These are phyloP conservation scores for Colletotrichum agaves DNA, from an alignment of 2,329 filamentous ascomycete genomes.

Conservation along the genomic window DNA sequence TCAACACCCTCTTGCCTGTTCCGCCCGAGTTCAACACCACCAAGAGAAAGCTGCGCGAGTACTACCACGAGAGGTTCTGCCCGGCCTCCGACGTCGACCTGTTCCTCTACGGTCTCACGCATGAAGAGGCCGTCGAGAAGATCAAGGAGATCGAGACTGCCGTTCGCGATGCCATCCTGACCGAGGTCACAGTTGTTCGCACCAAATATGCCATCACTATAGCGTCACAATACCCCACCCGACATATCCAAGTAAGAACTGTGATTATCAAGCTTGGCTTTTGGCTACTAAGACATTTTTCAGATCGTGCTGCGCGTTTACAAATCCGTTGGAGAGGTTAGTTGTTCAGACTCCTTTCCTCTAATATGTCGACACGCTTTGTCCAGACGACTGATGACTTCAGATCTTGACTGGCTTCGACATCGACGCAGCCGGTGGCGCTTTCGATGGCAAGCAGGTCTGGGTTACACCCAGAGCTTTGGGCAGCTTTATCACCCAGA, in stretches of 20 bases:
- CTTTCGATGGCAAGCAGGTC: conserved; percentile 84
- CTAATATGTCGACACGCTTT: not conserved
- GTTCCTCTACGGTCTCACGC: conserved; percentile 82
- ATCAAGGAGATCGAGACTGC: conserved; percentile 82
- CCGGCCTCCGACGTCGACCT: conserved; percentile 89
- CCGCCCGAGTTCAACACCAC: conserved; percentile 69
- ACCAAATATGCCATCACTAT: conserved; percentile 92
- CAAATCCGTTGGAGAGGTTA: conserved; percentile 76
- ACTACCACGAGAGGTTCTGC: conserved; percentile 84
- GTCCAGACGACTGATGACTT: not conserved
- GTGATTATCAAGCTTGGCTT: not conserved
- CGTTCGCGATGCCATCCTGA: conserved; percentile 80
- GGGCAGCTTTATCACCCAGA: conserved; percentile 82
- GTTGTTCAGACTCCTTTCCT: not conserved
- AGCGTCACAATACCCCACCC: conserved; percentile 82
- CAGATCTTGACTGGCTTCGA: conserved; percentile 86
- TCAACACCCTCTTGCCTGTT: conserved; percentile 80
- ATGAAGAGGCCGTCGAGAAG: conserved; percentile 83
- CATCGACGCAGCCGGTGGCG: conserved; percentile 84
- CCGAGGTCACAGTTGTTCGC: conserved; percentile 85
- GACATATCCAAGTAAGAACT: conserved; percentile 72
- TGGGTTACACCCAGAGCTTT: conserved; percentile 82
- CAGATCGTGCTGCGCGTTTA: conserved; percentile 88
- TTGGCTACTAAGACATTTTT: conserved; percentile 28
- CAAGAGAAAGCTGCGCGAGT: conserved; percentile 73